Percentiles rank a stretch among this genome's conserved stretches.
These are phyloP conservation scores for Podaxis sp. DNA, from an alignment of 768 basidiomycete species.

Conservation along the genomic window DNA sequence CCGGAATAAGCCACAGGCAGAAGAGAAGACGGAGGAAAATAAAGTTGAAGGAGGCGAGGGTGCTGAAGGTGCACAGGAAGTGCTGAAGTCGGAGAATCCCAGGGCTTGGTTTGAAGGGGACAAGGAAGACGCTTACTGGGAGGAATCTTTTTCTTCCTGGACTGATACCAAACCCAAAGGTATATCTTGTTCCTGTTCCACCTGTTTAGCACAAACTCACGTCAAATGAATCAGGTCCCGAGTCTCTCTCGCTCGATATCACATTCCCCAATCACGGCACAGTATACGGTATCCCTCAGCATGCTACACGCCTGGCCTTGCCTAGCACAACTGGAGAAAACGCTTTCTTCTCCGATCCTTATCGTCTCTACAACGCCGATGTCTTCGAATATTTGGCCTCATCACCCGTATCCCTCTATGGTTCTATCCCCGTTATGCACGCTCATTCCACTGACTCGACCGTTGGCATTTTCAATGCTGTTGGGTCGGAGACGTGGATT, in stretches of 20 bases:
- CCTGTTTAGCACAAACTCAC: not conserved
- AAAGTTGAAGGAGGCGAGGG: constrained; percentile 39
- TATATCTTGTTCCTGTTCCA: constrained; percentile 24
- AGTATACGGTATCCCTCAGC: constrained; percentile 96
- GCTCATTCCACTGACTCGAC: constrained; percentile 87
- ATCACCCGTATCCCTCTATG: constrained; percentile 79
- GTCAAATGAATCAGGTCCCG: constrained; percentile 61
- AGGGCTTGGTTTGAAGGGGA: constrained; percentile 88
- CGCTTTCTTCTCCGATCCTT: constrained; percentile 81
- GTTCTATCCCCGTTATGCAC: constrained; percentile 89
- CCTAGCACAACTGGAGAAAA: constrained; percentile 83
- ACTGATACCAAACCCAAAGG: constrained; percentile 96
- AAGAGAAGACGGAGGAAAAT: constrained; percentile 40
- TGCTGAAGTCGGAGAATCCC: constrained; percentile 46
- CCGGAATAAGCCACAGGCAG: constrained; percentile 53
- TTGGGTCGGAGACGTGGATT: constrained; percentile 93
- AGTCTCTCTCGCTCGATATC: constrained; percentile 90
- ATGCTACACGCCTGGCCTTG: constrained; percentile 84
- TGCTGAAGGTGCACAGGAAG: constrained; percentile 43
- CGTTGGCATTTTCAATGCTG: constrained; percentile 84
- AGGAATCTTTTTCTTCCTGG: constrained; percentile 83
- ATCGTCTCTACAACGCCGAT: constrained; percentile 91
- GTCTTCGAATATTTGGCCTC: constrained; percentile 94
- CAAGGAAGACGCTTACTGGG: constrained; percentile 80
- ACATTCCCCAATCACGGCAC: constrained; percentile 88